Evolutionary conservation across 805 yeast genomes (phyloP), one percentile per base, ranked within the genome.

Genomic region (Metschnikowia continentalis): DNA sequence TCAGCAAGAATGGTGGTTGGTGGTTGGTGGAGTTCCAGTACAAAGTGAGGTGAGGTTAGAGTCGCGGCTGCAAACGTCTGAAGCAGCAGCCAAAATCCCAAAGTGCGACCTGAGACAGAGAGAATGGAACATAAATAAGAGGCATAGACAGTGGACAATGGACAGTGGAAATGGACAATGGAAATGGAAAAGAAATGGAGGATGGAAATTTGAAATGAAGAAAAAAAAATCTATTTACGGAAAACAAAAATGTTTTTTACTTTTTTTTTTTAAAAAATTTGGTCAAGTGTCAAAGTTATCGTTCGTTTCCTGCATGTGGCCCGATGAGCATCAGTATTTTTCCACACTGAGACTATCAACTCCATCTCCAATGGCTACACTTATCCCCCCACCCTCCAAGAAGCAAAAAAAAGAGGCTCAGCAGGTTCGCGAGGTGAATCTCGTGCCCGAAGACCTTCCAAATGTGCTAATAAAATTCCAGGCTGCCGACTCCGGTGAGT

Each of bases 341-440:
- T 42, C 51, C 19, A 32, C 20, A 32, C 20, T 19, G 26, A 17
- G 4, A 23, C 51, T 17, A n/a, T 17, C 5, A 19, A 5, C 22
- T 15, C 32, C 17, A 54, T 8, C 23, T 14, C 49, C 14, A 37
- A 91, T 92, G 98, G 94, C 98, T 47, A 94, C 98, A 0, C 75
- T 89, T 41, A 68, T 94, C 43, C 99, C 99, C 23, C 98, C 97
- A 38, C 96, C 88, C 19, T 86, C 96, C 1, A 92, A 94, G 68
- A 88, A 83, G 64, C 96, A 89, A 65, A 88, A 79, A 68, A 82
- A 83, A 64, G 88, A 78, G 55, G 96, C 95, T 4, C 97, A 90
- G 65, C 76, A 81, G 65, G 88, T 88, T 7, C 82, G 85, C 50
- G 92, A 87, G 47, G 85, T 87, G 26, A 84, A 81, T 47, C 67